Conservation (phyloP, 306 rosid genomes). For the Senna siamea region DNA sequence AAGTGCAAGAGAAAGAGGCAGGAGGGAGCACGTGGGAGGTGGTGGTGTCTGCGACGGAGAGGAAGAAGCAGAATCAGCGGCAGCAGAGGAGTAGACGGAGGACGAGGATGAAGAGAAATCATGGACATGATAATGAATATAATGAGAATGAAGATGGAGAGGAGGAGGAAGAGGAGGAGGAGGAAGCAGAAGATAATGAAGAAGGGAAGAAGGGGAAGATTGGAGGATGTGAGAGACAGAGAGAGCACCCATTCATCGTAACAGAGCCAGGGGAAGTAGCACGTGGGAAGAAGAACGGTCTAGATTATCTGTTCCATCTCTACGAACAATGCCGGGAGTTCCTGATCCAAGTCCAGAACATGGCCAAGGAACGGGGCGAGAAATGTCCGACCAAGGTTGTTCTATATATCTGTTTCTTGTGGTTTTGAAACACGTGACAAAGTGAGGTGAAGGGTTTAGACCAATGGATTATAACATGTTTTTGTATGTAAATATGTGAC, state of each 20-base stretch:
- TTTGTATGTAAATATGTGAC: no score
- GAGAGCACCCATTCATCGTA: constrained; percentile 95
- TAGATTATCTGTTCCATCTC: constrained; percentile 89
- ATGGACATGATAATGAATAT: no score
- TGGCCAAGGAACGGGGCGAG: constrained; percentile 90
- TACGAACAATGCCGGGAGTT: constrained; percentile 94
- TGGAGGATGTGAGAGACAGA: constrained; percentile 63
- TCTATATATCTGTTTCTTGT: no score
- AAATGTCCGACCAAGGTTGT: constrained; percentile 99
- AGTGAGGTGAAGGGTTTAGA: no score
- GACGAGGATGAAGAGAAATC: constrained; percentile 46
- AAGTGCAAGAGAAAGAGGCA: constrained; percentile 65
- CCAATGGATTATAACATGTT: no score
- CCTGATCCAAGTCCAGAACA: constrained; percentile 83
- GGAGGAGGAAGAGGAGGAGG: constrained; percentile 43
- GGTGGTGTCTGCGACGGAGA: constrained; percentile 44
- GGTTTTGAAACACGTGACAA: constrained; percentile 47
- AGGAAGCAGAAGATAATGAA: background rate
- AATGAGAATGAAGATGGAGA: no score
- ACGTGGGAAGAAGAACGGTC: constrained; percentile 98
- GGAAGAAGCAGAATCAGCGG: constrained; percentile 55
- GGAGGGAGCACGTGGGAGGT: constrained; percentile 72
- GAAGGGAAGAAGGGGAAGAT: background rate
- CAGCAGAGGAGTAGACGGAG: constrained; percentile 41
- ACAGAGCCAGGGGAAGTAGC: constrained; percentile 99